phyloP scores from a whole-genome alignment of 2,329 filamentous ascomycete species.

The Acrocalymma vagum region DNA sequence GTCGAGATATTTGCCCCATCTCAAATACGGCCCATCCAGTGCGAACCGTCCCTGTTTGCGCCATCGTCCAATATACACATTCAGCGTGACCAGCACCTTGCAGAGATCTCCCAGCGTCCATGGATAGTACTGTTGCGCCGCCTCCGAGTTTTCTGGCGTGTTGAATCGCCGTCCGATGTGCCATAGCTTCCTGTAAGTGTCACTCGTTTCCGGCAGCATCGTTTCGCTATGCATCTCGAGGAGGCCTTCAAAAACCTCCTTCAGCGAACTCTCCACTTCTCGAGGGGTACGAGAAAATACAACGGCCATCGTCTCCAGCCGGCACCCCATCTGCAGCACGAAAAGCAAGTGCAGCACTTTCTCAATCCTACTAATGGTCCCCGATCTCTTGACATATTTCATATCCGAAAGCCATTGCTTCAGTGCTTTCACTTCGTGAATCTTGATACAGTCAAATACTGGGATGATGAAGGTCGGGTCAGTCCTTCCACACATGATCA shows the following conservation, averaged over 20 bases:
- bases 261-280: constrained; percentile 28
- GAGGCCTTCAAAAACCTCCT: constrained; percentile 34
- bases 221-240: constrained; percentile 33
- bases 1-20: constrained; percentile 31
- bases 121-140: constrained; percentile 28
- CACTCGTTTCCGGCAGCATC: constrained; percentile 14
- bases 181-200: constrained; percentile 28
- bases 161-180: constrained; percentile 24
- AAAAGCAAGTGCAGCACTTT: constrained; percentile 37
- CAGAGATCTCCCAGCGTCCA: constrained; percentile 26
- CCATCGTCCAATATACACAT: constrained; percentile 39
- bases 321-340: constrained; percentile 31
- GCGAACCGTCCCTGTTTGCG: constrained; percentile 33
- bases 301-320: constrained; percentile 36
- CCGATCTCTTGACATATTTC: constrained; percentile 19
- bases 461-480: constrained; percentile 26
- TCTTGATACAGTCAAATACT: constrained; percentile 30
- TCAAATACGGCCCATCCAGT: constrained; percentile 27
- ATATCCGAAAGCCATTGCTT: constrained; percentile 26
- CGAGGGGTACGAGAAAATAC: constrained; percentile 37
- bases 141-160: constrained; percentile 3
- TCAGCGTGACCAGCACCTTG: constrained; percentile 36
- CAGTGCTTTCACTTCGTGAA: constrained; percentile 32
- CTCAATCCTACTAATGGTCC: constrained; percentile 30
- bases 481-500: constrained; percentile 26